Evolutionary conservation across 139 green algal species (phyloP), one percentile per base, ranked within the genome.

Genomic region (Chlorella sp.): DNA sequence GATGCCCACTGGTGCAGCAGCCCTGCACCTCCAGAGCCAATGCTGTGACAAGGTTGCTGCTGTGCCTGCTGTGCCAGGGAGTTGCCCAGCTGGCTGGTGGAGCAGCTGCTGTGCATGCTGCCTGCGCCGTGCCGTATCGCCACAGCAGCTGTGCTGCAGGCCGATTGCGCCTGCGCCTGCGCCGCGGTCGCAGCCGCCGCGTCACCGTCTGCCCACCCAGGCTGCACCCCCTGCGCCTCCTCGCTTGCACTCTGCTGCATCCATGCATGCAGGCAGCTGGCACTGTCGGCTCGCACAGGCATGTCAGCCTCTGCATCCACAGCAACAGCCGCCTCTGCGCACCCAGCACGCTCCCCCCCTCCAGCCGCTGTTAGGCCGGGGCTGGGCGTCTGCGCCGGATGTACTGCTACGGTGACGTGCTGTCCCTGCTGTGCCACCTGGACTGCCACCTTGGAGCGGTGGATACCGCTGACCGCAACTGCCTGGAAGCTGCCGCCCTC

Each of bases 381-480:
- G 11, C 28, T 34, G 26, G 34, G 37, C 57, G 48, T 83, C 64
- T 88, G 53, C 76, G 85, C 32, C 36, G 79, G 83, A 78, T 91
- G 84, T 39, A 94, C 87, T 2, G 92, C 92, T 37, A 96, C 81
- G 34, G 95, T 97, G 71, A 89, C 93, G 21, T 92, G 93, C 87
- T 98, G 94, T 4, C 96, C 96, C 39, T 94, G 92, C 26, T 68
- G 82, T 34, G 97, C 92, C 30, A 73, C 73, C 40, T 87, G 69
- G 1, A 98, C 96, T 0, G 94, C 93, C 61, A 94, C 88, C 73
- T 97, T 95, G 34, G 89, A 94, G 28, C 96, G 93, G 83, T 98
- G 95, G 77, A 98, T 95, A 86, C 94, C 92, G 22, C 87, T 89
- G 28, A 98, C 94, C 0, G 66, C 48, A 28, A 97, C 95, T 1